Conservation (phyloP, 306 rosid genomes). For the Ammopiptanthus mongolicus region DNA sequence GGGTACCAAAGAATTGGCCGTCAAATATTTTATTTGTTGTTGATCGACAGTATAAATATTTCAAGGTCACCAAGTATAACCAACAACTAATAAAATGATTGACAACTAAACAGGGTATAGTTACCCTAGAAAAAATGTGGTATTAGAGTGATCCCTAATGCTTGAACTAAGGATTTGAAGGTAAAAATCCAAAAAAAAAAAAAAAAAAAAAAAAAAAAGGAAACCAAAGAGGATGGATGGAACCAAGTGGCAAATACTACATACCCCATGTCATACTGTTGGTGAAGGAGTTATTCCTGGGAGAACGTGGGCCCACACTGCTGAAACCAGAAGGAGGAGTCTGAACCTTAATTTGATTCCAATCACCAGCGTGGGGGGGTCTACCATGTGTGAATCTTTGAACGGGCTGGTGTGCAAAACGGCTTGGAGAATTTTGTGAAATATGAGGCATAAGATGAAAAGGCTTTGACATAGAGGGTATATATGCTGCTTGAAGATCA, state of each 20-base stretch:
- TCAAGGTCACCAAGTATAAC: neutral
- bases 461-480: conserved; percentile 57
- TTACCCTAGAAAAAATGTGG: neutral
- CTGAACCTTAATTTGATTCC: conserved; percentile 77
- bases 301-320: conserved; percentile 69
- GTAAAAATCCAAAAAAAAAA: neutral
- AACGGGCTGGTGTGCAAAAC: conserved; percentile 81
- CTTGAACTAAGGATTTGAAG: neutral
- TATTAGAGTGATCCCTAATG: neutral
- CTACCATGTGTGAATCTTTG: conserved; percentile 69
- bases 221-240: conserved; percentile 15
- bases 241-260: conserved; percentile 22
- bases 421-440: conserved; percentile 82
- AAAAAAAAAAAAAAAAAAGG: neutral
- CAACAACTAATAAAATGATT: neutral
- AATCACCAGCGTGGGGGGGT: conserved; percentile 56
- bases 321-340: conserved; percentile 60
- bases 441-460: conserved; percentile 68
- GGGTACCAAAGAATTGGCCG: neutral
- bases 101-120: neutral
- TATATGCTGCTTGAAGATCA: conserved; percentile 53
- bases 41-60: neutral
- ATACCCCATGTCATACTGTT: conserved; percentile 89
- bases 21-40: neutral
- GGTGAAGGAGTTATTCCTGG: conserved; percentile 65